Evolutionary conservation across 2,329 filamentous ascomycete genomes (phyloP), one percentile per base, ranked within the genome.

Genomic region (Fusarium xyrophilum): DNA sequence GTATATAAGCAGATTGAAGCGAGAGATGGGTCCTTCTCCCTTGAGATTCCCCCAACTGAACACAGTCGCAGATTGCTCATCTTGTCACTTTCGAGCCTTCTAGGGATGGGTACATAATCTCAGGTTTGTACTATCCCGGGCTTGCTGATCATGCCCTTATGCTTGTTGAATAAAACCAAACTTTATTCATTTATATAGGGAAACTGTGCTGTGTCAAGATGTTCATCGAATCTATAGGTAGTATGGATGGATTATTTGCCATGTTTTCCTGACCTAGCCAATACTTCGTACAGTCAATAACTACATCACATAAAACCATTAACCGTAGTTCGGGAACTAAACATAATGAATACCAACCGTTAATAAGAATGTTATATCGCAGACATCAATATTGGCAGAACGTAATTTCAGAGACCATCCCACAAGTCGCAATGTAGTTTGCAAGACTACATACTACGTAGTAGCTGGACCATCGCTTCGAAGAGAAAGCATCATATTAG

Each of bases 401-500:
- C 57, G 54, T 60, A n/a, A 48, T 61, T 42, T 33, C 58, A 56
- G 50, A 39, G 46, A 65, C 66, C 72, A 68, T 55, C 42, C 54
- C 42, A 54, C 67, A 73, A 67, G 60, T 56, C 70, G 67, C 72
- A 66, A 54, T n/a, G n/a, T 33, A 71, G 56, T 39, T 36, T 44
- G n/a, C 27, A 50, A 28, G n/a, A n/a, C 44, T 51, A 40, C 54
- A 4, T 33, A n/a, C 47, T 51, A 40, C 54, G 42, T 23, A 33
- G 15, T 33, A 28, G 42, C 47, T 47, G 52, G 65, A 46, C 55
- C 62, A 63, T 15, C 59, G 30, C 46, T 48, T 28, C 17, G 35
- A 50, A 50, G 52, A 51, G 58, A 53, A 65, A 53, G 39, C 30
- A 65, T 74, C 70, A 56, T 60, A 17, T 33, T 17, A 56, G 56